Percentiles rank a stretch among this genome's conserved stretches.
These are phyloP conservation scores for Phaeosphaeria sp. DNA, from an alignment of 2,329 filamentous ascomycete genomes.

Conservation along the genomic window DNA sequence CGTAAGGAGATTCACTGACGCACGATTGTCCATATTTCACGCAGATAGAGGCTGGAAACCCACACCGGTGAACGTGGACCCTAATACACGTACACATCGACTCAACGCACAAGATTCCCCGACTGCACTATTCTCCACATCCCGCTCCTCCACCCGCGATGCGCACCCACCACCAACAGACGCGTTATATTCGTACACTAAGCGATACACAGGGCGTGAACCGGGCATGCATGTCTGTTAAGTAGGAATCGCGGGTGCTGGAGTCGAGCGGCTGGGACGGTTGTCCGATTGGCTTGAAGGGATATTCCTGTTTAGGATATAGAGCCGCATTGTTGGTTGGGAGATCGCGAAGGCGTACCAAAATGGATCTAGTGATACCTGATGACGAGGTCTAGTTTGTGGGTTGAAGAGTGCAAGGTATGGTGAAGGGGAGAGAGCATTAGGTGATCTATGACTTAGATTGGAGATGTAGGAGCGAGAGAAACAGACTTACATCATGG, in stretches of 20 bases:
- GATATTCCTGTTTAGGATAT: background rate
- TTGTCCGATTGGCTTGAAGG: background rate
- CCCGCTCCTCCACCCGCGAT: background rate
- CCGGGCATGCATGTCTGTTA: background rate
- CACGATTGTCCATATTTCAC: background rate
- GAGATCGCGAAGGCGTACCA: background rate
- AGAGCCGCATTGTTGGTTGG: background rate
- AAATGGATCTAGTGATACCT: too few relatives aligned
- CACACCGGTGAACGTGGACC: background rate
- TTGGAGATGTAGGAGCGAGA: too few relatives aligned
- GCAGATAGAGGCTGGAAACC: background rate
- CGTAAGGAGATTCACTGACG: background rate
- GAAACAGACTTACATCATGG: too few relatives aligned
- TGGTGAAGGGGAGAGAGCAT: too few relatives aligned
- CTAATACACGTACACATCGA: background rate
- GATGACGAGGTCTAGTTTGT: too few relatives aligned
- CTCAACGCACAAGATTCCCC: background rate
- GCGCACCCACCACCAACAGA: background rate
- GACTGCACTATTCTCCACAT: background rate
- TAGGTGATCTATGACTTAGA: too few relatives aligned
- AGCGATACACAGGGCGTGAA: background rate
- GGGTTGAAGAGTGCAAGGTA: too few relatives aligned
- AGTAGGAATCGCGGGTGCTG: background rate
- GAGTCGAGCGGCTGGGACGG: conserved; percentile 8
- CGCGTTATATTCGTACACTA: background rate